These are phyloP conservation scores for Xylaria sp. DNA, from an alignment of 2,329 filamentous ascomycete species.

Conservation along the genomic window DNA sequence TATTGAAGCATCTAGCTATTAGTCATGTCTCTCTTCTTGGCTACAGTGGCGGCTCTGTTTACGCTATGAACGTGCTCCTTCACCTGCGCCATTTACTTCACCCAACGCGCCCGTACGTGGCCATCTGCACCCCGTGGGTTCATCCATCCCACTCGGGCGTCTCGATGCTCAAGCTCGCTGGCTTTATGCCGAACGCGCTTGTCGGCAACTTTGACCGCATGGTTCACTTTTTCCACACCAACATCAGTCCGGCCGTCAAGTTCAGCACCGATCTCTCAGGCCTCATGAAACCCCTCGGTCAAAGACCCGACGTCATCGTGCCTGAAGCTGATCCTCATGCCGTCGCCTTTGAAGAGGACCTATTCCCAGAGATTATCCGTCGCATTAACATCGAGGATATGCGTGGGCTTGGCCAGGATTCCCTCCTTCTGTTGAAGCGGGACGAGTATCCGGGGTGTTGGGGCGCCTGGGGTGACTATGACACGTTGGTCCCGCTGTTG, in stretches of 20 bases:
- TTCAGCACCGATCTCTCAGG: constrained; percentile 25
- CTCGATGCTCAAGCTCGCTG: constrained; percentile 20
- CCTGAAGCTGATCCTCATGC: constrained; percentile 21
- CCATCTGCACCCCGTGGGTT: constrained; percentile 32
- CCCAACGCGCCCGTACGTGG: constrained; percentile 32
- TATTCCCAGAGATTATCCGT: constrained; percentile 9
- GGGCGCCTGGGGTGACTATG: constrained; percentile 31
- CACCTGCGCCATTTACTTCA: constrained; percentile 33
- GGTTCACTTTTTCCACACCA: constrained; percentile 12
- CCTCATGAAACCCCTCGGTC: constrained; percentile 1
- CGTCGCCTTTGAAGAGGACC: constrained; percentile 25
- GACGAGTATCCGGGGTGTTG: constrained; percentile 26
- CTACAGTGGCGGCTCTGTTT: constrained; percentile 33
- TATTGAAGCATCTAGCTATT: constrained; percentile 44
- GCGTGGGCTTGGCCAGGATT: constrained; percentile 30
- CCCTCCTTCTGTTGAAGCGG: constrained; percentile 30
- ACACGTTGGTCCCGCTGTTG: constrained; percentile 30
- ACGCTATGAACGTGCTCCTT: constrained; percentile 34
- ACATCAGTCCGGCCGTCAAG: constrained; percentile 18
- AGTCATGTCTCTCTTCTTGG: constrained; percentile 33
- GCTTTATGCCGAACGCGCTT: constrained; percentile 25
- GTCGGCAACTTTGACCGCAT: constrained; percentile 25
- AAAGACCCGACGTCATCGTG: constrained; percentile 1
- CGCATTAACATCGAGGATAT: constrained; percentile 21
- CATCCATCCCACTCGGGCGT: constrained; percentile 30